Conservation (phyloP, 495 filamentous ascomycete genomes). For the Umbilicaria muhlenbergii region DNA sequence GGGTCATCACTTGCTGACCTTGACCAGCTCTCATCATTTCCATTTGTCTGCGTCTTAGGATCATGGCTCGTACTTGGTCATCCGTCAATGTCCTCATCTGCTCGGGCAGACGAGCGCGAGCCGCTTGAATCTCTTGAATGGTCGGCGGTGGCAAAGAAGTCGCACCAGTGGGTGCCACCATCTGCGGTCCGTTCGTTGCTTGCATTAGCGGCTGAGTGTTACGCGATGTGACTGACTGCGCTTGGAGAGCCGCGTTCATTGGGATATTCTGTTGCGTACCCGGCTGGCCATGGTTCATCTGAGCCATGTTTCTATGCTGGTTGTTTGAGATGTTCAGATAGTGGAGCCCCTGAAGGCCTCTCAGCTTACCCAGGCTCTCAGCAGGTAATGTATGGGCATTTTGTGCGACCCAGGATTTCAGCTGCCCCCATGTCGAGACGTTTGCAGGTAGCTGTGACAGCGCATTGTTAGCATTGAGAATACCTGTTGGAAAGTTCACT, state of each 20-base stretch:
- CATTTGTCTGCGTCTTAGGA: slow-evolving; percentile 23
- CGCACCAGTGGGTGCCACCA: too few species aligned
- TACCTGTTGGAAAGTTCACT: slow-evolving; percentile 22
- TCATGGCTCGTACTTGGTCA: slow-evolving; percentile 33
- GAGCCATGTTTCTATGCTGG: slow-evolving; percentile 4
- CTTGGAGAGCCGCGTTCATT: slow-evolving; percentile 3
- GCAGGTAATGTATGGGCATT: slow-evolving; percentile 29
- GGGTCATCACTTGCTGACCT: slow-evolving; percentile 20
- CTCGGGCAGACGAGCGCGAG: slow-evolving; percentile 7
- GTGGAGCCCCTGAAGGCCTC: slow-evolving; percentile 38
- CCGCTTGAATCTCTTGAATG: slow-evolving; percentile 10
- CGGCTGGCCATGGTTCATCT: background rate
- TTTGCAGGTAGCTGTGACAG: slow-evolving; percentile 35
- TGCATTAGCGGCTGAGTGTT: slow-evolving; percentile 16
- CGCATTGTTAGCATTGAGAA: slow-evolving; percentile 22
- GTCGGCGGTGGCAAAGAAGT: slow-evolving; percentile 4
- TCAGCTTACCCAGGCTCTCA: slow-evolving; percentile 28
- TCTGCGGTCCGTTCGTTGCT: background rate
- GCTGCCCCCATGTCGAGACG: slow-evolving; percentile 54
- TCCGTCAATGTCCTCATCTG: slow-evolving; percentile 24
- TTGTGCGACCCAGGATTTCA: slow-evolving; percentile 44
- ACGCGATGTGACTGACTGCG: slow-evolving; percentile 21
- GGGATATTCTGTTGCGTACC: background rate
- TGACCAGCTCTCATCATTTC: slow-evolving; percentile 17
- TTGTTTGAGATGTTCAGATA: slow-evolving; percentile 22